Conservation (phyloP, 106 monocot species). For the Allium cepa region DNA sequence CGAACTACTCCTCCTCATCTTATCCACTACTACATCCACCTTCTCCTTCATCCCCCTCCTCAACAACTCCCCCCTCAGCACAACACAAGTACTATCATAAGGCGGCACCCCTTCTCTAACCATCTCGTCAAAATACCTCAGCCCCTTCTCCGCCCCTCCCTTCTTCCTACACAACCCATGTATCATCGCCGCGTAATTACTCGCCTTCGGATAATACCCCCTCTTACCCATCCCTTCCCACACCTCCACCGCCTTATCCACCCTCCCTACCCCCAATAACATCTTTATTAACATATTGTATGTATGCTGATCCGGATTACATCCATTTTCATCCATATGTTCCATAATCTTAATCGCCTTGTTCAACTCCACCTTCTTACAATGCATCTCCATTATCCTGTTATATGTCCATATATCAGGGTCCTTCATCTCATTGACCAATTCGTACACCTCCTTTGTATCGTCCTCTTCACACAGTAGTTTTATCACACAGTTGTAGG, state of each 20-base stretch:
- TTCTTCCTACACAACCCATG: conserved; percentile 83
- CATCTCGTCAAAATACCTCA: conserved; percentile 74
- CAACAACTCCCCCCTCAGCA: conserved; percentile 51
- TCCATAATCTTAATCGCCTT: conserved; percentile 47
- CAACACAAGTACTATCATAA: conserved; percentile 68
- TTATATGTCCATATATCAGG: conserved; percentile 89
- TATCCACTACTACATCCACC: conserved; percentile 31
- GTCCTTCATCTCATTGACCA: conserved; percentile 66
- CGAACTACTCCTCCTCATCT: conserved; percentile 74
- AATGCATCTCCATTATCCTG: conserved; percentile 50
- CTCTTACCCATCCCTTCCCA: conserved; percentile 76
- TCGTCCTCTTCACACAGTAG: conserved; percentile 51
- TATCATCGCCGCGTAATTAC: conserved; percentile 80
- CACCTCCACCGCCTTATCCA: conserved; percentile 59
- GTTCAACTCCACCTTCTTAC: conserved; percentile 58
- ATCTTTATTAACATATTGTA: conserved; percentile 96
- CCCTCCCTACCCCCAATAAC: conserved; percentile 64
- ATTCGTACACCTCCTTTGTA: conserved; percentile 49
- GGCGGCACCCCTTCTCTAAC: conserved; percentile 89
- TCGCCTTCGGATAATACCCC: conserved; percentile 54
- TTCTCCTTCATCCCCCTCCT: conserved; percentile 32
- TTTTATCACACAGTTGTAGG: conserved; percentile 61
- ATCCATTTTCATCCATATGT: conserved; percentile 58
- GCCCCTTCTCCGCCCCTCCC: conserved; percentile 52
- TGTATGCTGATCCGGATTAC: conserved; percentile 62